Conservation (phyloP, 352 stramenopile genomes). For the Phytopythium aichiense region DNA sequence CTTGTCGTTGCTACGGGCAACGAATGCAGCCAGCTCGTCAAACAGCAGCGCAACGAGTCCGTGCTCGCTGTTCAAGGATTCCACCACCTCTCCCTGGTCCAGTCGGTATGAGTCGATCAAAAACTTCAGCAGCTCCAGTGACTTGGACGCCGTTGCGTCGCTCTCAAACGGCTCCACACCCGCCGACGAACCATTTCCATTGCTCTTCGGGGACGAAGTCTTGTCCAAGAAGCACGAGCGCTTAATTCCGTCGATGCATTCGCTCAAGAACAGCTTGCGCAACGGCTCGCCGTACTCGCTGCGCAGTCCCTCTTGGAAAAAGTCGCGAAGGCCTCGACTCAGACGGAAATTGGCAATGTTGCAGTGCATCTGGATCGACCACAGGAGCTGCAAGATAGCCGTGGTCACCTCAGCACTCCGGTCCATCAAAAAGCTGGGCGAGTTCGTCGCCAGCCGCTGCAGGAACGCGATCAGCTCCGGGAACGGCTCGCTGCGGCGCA, state of each 20-base stretch:
- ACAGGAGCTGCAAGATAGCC: conserved; percentile 68
- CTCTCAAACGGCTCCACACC: conserved; percentile 18
- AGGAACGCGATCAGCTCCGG: conserved; percentile 74
- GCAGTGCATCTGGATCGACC: conserved; percentile 81
- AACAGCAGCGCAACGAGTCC: conserved; percentile 74
- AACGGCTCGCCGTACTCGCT: conserved; percentile 66
- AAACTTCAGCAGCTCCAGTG: conserved; percentile 82
- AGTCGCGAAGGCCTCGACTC: conserved; percentile 65
- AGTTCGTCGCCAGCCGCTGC: conserved; percentile 66
- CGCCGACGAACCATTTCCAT: not conserved
- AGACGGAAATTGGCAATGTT: conserved; percentile 52
- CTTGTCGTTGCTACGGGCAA: conserved; percentile 49
- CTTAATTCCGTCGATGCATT: conserved; percentile 80
- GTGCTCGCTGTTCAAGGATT: conserved; percentile 72
- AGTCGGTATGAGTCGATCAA: conserved; percentile 82
- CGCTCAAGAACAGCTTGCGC: conserved; percentile 62
- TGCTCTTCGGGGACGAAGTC: conserved; percentile 6
- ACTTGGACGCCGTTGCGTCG: conserved; percentile 53
- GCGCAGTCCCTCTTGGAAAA: conserved; percentile 77
- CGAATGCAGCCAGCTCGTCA: conserved; percentile 81
- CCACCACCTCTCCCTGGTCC: conserved; percentile 60
- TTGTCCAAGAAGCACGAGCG: conserved; percentile 45
- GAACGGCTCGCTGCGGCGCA: conserved; percentile 53
- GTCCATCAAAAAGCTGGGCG: conserved; percentile 70
- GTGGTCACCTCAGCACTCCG: conserved; percentile 55